A percentile compares a stretch with the other conserved stretches of the same genome.
Conservation (phyloP, 352 stramenopile genomes). For the Phytophthora aleatoria region DNA sequence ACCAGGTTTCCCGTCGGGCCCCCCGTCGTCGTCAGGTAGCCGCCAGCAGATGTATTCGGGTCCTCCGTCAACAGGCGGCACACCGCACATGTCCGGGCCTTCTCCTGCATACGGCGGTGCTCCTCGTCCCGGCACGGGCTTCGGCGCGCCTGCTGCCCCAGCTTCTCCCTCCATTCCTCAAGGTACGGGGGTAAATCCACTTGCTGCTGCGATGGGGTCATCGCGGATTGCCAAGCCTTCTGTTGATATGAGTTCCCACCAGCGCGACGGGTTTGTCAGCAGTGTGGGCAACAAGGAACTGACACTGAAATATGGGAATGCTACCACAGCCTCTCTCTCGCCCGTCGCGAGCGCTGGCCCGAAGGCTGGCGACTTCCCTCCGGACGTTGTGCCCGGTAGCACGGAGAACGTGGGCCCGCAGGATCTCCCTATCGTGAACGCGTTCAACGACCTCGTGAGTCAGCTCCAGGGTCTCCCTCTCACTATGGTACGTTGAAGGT, state of each 20-base stretch:
- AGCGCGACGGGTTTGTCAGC: conserved; percentile 85
- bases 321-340: conserved; percentile 64
- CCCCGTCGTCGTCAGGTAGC: conserved; percentile 49
- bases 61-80: conserved; percentile 38
- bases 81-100: conserved; percentile 29
- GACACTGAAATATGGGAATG: conserved; percentile 87
- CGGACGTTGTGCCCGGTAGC: conserved; percentile 57
- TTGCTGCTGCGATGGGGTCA: conserved; percentile 63
- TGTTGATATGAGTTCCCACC: conserved; percentile 82
- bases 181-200: conserved; percentile 71
- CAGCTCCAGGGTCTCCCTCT: conserved; percentile 75
- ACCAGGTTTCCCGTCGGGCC: conserved; percentile 51
- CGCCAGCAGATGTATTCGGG: conserved; percentile 46
- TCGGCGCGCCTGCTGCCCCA: conserved; percentile 35
- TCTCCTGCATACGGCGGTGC: conserved; percentile 38
- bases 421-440: conserved; percentile 79
- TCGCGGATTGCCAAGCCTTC: conserved; percentile 82
- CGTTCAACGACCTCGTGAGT: conserved; percentile 80
- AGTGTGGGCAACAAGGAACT: conserved; percentile 89
- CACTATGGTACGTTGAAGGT: conserved; percentile 70
- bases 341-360: conserved; percentile 39
- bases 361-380: conserved; percentile 49
- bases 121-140: conserved; percentile 41
- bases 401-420: conserved; percentile 78
- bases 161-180: conserved; percentile 54